Evolutionary conservation across 768 basidiomycete species (phyloP), one percentile per base, ranked within the genome.

Genomic region (Pulveroboletus sp.): DNA sequence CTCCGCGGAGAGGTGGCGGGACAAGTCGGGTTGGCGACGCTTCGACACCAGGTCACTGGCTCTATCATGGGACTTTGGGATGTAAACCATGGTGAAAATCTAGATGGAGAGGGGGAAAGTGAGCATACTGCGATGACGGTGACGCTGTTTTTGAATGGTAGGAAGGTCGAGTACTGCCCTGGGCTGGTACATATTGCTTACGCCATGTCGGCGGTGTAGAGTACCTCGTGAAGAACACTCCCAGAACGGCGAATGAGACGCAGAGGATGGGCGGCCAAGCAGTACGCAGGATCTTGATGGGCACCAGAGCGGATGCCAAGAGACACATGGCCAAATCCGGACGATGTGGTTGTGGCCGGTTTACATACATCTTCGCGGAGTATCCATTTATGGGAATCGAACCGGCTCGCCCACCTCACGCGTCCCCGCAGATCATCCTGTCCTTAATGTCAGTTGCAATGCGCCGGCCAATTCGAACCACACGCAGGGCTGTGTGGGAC

Each of bases 1-100:
- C 47, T 71, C 69, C n/a, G 56, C 50, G 2, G 69, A 71, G 42
- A 71, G 50, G 46, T 71, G 69, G 18, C 69, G 69, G 8, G 61
- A 59, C 3, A 69, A 48, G 41, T 67, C 66, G 15, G 61, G 61
- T 45, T 57, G 65, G 28, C 62, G 62, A 45, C 57, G 58, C 44
- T 69, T 69, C 10, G 50, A 50, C 8, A 56, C 9, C 13, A 52
- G 28, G 10, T 56, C 60, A 9, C 24, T 47, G 14, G 47, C 28
- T 42, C 42, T 50, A 4, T 62, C 57, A 13, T 50, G 14, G 14
- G 60, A 27, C 7, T 62, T 24, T n/a, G 57, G n/a, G 15, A 62
- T n/a, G 36, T 48, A 66, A 21, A 67, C 66, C 65, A 69, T 69
- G 32, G 32, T 42, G 8, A 17, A 51, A 18, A 28, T 42, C n/a